Base-by-base conservation (phyloP, 345 rosid genomes). In the Lepidium africanum region DNA sequence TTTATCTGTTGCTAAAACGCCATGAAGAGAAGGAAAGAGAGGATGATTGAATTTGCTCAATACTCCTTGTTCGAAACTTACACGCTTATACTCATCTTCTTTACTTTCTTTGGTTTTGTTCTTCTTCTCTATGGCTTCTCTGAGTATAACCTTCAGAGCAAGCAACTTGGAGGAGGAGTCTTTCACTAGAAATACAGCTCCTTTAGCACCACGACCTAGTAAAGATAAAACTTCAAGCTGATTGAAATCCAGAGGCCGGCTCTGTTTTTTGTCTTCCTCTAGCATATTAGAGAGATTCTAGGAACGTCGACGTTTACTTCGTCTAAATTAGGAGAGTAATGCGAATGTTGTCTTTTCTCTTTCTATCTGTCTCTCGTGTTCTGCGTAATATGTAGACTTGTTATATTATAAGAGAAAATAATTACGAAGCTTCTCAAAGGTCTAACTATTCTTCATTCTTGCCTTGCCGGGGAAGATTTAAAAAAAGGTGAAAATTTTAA, bases 121-220 rank as follows among this genome's bases (percentile, higher is more conserved):
- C 82, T 70, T 84, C 80, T 85, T 88, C 85, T 86, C 86, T 16
- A 86, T 80, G 11, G 78, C 76, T 45, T 86, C 90, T 52, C 86
- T 86, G 57, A 72, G 78, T 9, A 93, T 79, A 10, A 88, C 90
- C 71, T 93, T 93, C 75, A 93, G 73, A n/a, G 97, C 98, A 60
- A 82, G 75, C 5, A 62, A 23, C 70, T 85, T 58, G 33, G 33
- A 30, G 32, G 32, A 27, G 6, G 32, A 30, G 65, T 82, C 81
- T 67, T 54, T 59, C 2, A 85, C 89, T 27, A 87, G 71, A 67
- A 93, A 93, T 67, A 88, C 98, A 19, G 84, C 96, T 32, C 98
- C 97, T 61, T 88, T 93, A 6, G 97, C 98, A 8, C 98, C 97
- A 12, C 92, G 86, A 5, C 98, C 98, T 1, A 90, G 64, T 9